Evolutionary conservation across 2,329 filamentous ascomycete species (phyloP).

Genomic region (Claviceps sp.): DNA sequence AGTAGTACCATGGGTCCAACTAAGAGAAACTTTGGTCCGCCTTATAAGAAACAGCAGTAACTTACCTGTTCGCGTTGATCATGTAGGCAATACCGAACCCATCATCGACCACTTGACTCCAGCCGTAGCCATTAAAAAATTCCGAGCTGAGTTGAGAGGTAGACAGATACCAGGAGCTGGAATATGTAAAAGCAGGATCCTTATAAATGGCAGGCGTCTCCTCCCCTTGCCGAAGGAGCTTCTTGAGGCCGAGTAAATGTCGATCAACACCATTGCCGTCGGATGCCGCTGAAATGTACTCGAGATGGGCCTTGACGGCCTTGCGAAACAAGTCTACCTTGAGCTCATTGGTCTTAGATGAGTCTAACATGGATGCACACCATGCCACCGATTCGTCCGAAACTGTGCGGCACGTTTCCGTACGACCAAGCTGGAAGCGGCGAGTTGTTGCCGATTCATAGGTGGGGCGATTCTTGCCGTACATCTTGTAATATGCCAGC

Average conservation of each 20-base stretch:
- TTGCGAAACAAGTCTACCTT: conserved; percentile 66
- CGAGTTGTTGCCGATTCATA: conserved; percentile 94
- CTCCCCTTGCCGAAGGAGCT: conserved; percentile 68
- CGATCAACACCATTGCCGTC: conserved; percentile 92
- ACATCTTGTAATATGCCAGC: conserved; percentile 97
- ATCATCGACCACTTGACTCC: conserved; percentile 93
- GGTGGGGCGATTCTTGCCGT: conserved; percentile 91
- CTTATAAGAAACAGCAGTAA: background rate
- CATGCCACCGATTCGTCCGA: conserved; percentile 86
- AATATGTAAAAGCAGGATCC: conserved; percentile 78
- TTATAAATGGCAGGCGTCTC: conserved; percentile 71
- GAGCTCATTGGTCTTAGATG: conserved; percentile 46
- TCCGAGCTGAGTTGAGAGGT: conserved; percentile 85
- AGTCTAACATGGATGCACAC: conserved; percentile 74
- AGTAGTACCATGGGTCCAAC: no score
- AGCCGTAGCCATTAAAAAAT: conserved; percentile 98
- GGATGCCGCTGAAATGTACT: conserved; percentile 80
- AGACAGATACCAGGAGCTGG: conserved; percentile 76
- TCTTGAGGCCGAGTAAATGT: conserved; percentile 95
- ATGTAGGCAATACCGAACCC: conserved; percentile 98
- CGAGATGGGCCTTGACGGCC: conserved; percentile 68
- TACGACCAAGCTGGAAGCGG: conserved; percentile 90
- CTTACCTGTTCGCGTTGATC: conserved; percentile 93
- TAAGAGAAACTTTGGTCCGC: background rate
- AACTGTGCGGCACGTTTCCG: conserved; percentile 87